Base-by-base conservation (phyloP, 495 filamentous ascomycete genomes). In the Poronia punctata region DNA sequence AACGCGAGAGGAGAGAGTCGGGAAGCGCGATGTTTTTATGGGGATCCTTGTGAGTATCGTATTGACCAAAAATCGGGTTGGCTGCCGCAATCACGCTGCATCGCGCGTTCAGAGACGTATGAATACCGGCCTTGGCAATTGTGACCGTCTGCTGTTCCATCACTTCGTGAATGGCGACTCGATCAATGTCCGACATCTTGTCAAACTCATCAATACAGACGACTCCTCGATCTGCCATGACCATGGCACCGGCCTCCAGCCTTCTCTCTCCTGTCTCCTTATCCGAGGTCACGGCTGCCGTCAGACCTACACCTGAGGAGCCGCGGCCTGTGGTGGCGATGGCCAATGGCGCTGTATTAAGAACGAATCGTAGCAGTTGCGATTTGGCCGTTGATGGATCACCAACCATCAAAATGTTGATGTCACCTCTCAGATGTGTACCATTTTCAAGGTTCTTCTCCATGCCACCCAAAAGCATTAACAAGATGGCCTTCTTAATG, bases 81-180 rank as follows among this genome's bases (percentile, higher is more conserved):
- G 92, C 92, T 3, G 92, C 92, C 18, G 92, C 92, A 50, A 99
- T 80, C 42, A 99, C 92, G 70, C 85, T 92, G 67, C 93, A 99
- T 28, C 92, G 80, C 22, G 92, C 93, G 53, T 99, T 99, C 41
- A 99, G 76, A 15, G 88, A 94, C 5, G 92, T 99, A 64, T 99
- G 92, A 34, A 99, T 99, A 49, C 92, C 92, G 4, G 92, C 92
- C 66, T 99, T 99, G 19, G 92, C 92, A 53, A 99, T 97, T 19
- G 92, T 99, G 44, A 99, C 92, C 0, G 92, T 99, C 60, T 99
- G 92, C 67, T 99, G 92, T 64, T 99, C 92, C 92, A 99, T 99
- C 40, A 99, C 92, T 86, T 99, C 92, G 75, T 99, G 92, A 53
- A 99, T 99, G 32, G 92, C 92, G 15, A 99, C 92, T 49, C 92